Evolutionary conservation across 371 early-diverging fungal species (phyloP), one percentile per base, ranked within the genome.

Genomic region (Mucor sp.): DNA sequence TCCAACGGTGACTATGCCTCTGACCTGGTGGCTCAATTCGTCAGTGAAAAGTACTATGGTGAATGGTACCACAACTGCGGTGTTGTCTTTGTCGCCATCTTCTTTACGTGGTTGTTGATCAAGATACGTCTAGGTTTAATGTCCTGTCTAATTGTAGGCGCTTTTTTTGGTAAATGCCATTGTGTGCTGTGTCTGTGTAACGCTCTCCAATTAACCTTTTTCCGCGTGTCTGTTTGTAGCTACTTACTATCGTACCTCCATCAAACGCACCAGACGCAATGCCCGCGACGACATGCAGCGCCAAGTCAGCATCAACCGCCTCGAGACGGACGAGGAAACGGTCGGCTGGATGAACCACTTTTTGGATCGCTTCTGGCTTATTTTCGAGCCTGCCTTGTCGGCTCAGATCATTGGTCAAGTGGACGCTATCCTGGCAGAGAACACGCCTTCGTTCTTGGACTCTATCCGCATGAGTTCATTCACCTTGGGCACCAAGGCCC

Each of bases 271-370:
- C 65, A 81, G 90, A 33, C 82, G 87, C 48, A 77, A 84, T 55
- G 86, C 85, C 19, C 80, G 91, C 28, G 90, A 90, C 65, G 91
- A 93, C 67, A 79, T 91, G 53, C 78, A 82, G 63, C 87, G 92
- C 28, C 86, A 88, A 58, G 69, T 87, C 27, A 74, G 78, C 37
- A 68, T 71, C 27, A 74, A 75, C 66, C 74, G 58, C 62, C 58
- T 87, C 4, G 89, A 87, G 55, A 74, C 79, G 2, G 82, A 84
- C 44, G 57, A 71, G n/a, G 99, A 99, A 80, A 88, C 94, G 37
- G 95, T 92, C 2, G 96, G 95, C 53, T 99, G 99, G 99, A 79
- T 99, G 67, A 99, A 99, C 78, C 88, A 89, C 74, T 93, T 98
- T 73, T 70, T 96, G 65, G 79, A 75, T 62, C 77, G 80, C 27